phyloP scores from a whole-genome alignment of 805 yeast species.

The Citeromyces nyonsensis region DNA sequence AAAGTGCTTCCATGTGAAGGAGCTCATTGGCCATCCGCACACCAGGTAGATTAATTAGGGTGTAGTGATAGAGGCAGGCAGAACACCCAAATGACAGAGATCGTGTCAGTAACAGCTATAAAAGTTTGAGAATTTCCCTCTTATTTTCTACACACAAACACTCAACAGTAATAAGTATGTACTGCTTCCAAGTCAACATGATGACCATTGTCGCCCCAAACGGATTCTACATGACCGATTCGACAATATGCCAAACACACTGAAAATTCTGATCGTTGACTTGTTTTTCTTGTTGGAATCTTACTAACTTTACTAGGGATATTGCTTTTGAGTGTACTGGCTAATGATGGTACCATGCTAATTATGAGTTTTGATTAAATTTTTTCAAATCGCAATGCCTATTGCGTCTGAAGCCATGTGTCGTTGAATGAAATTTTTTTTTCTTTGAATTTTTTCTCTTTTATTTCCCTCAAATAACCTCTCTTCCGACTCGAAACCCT shows the following conservation, averaged over 20 bases:
- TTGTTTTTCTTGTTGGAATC: neutral
- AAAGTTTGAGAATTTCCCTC: neutral
- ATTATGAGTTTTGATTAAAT: constrained; percentile 39
- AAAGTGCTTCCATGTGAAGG: constrained; percentile 36
- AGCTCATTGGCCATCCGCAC: neutral
- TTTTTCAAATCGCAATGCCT: constrained; percentile 13
- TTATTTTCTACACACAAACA: neutral
- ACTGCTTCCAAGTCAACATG: neutral
- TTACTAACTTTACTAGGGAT: neutral
- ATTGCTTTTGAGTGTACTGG: constrained; percentile 5
- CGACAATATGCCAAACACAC: constrained; percentile 51
- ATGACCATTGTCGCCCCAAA: constrained; percentile 49
- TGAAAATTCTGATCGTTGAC: constrained; percentile 43
- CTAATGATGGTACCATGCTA: constrained; percentile 47
- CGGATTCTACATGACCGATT: constrained; percentile 59
- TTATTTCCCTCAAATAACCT: too few relatives aligned
- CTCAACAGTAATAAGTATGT: neutral
- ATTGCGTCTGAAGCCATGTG: constrained; percentile 19
- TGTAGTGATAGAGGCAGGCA: neutral
- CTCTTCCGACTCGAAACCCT: too few relatives aligned
- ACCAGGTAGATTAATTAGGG: constrained; percentile 5
- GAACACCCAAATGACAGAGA: neutral
- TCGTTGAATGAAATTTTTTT: neutral
- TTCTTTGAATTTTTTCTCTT: too few relatives aligned
- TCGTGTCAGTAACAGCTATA: neutral